Evolutionary conservation across 345 rosid genomes (phyloP), one percentile per base, ranked within the genome.

Genomic region (Eutrema heterophyllum): DNA sequence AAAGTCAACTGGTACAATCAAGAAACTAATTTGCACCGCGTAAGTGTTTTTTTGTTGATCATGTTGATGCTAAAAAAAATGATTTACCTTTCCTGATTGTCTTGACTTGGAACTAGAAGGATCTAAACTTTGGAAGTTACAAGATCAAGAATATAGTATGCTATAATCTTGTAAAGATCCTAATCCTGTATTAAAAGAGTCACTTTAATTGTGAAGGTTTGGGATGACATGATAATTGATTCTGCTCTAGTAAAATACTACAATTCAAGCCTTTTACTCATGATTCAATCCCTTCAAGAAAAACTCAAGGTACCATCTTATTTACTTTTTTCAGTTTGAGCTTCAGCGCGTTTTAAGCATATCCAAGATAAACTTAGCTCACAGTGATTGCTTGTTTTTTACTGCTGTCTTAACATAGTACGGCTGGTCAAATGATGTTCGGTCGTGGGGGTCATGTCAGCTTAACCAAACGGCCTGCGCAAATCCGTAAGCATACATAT

Each of bases 221-320:
- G 98, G 98, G 97, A 91, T 81, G 71, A 29, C 82, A 86, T 88
- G 89, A 94, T 94, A 49, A 94, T 91, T 55, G 89, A 89, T 3
- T 80, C 91, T 68, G 98, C 97, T 30, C 59, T 88, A 70, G 85
- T 84, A 78, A 86, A 78, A 50, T 91, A 87, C 63, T 91, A 94
- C 69, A 73, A 77, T 43, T 84, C 88, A 24, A 87, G 88, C 71
- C 84, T 94, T 65, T 60, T 83, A 27, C 40, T 24, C 52, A 88
- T 94, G 97, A 89, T 91, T 52, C 74, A 84, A 73, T 67, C 92
- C 68, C 89, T 94, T 70, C 77, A 84, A 79, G 59, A 57, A 53
- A 94, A 91, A 67, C 83, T 94, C 46, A 87, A 86, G 68, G 96
- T 94, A 82, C 66, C 68, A 43, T 65, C 59, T 60, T 72, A 52